Evolutionary conservation across 2,329 filamentous ascomycete species (phyloP).

Genomic region (Hypoxylon sp.): DNA sequence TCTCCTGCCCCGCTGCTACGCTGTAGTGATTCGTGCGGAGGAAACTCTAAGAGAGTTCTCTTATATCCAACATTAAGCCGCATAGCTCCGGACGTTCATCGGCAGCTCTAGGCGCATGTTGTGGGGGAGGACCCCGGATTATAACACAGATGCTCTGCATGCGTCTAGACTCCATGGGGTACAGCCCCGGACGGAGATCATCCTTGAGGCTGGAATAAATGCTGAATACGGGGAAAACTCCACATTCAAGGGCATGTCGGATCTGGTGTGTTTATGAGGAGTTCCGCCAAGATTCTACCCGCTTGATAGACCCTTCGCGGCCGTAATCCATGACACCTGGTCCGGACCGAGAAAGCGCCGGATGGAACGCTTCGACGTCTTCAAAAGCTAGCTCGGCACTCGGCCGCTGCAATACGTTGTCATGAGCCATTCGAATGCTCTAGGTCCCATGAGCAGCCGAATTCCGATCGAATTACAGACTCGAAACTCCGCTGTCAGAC

Average conservation of each 20-base stretch:
- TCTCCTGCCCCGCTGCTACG: slow-evolving; percentile 25
- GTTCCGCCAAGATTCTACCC: slow-evolving; percentile 25
- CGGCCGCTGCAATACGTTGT: slow-evolving; percentile 14
- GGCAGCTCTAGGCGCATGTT: slow-evolving; percentile 29
- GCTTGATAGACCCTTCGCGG: slow-evolving; percentile 19
- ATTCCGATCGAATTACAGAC: slow-evolving; percentile 21
- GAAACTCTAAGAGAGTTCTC: slow-evolving; percentile 10
- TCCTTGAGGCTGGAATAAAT: slow-evolving; percentile 27
- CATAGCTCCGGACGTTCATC: slow-evolving; percentile 42
- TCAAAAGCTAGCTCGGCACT: slow-evolving; percentile 3
- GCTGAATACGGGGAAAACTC: slow-evolving; percentile 32
- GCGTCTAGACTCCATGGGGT: slow-evolving; percentile 18
- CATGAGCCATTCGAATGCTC: neutral
- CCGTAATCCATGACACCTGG: slow-evolving; percentile 11
- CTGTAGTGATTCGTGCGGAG: slow-evolving; percentile 18
- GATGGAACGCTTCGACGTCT: slow-evolving; percentile 31
- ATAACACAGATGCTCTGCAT: slow-evolving; percentile 32
- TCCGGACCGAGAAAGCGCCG: slow-evolving; percentile 41
- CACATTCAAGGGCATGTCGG: slow-evolving; percentile 25
- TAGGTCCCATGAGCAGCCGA: slow-evolving; percentile 4
- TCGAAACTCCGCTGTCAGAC: slow-evolving; percentile 33
- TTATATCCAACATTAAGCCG: slow-evolving; percentile 34
- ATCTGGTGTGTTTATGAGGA: slow-evolving; percentile 30
- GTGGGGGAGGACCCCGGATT: slow-evolving; percentile 36
- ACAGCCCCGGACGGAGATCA: slow-evolving; percentile 24